Conservation (phyloP, 495 filamentous ascomycete species). For the Trichocladium uniseriatum region DNA sequence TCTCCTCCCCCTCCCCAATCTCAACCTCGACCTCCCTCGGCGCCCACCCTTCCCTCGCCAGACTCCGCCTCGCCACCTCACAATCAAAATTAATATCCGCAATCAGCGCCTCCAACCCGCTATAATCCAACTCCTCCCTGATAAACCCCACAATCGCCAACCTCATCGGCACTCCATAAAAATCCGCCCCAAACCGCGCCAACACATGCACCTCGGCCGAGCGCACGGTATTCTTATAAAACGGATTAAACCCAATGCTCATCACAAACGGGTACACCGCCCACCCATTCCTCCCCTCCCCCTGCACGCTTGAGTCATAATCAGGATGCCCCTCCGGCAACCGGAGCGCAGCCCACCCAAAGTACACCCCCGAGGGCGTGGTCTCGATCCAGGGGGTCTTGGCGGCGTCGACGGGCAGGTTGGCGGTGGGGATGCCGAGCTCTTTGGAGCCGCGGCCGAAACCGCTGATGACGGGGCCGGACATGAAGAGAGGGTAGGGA, state of each 20-base stretch:
- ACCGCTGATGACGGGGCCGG: slow-evolving; percentile 78
- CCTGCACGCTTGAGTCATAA: background rate
- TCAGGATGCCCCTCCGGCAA: slow-evolving; percentile 39
- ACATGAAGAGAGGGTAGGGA: slow-evolving; percentile 74
- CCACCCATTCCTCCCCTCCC: background rate
- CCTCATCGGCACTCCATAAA: slow-evolving; percentile 74
- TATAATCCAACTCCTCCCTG: slow-evolving; percentile 81
- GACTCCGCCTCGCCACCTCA: slow-evolving; percentile 65
- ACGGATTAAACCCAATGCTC: slow-evolving; percentile 92
- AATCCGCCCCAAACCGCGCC: slow-evolving; percentile 61
- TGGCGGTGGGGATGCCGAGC: slow-evolving; percentile 94
- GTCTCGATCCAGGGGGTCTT: slow-evolving; percentile 58
- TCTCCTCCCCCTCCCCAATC: slow-evolving; percentile 25
- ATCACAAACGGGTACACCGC: slow-evolving; percentile 76
- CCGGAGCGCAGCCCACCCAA: slow-evolving; percentile 67
- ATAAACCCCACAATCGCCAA: slow-evolving; percentile 79
- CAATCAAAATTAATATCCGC: slow-evolving; percentile 84
- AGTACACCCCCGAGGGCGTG: slow-evolving; percentile 77
- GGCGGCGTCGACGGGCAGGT: slow-evolving; percentile 72
- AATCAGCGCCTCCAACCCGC: slow-evolving; percentile 68
- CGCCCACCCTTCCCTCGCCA: slow-evolving; percentile 59
- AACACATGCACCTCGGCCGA: slow-evolving; percentile 90
- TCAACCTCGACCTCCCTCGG: slow-evolving; percentile 9
- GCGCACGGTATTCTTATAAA: slow-evolving; percentile 77
- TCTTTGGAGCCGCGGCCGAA: slow-evolving; percentile 92